Conservation (phyloP, 768 basidiomycete species). For the Wakefieldia striispora region DNA sequence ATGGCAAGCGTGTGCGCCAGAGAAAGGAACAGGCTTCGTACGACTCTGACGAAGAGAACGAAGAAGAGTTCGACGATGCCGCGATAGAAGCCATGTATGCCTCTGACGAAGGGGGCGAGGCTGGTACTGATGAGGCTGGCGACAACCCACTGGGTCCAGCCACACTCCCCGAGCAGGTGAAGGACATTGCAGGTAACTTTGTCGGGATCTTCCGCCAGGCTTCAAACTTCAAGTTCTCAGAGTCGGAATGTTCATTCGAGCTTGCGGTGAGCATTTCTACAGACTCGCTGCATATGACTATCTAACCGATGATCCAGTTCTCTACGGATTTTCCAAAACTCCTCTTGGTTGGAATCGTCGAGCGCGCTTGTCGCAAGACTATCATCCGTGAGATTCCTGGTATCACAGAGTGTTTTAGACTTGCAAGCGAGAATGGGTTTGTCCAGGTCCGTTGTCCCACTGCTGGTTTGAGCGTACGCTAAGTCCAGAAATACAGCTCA, state of each 20-base stretch:
- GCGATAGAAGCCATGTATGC: slow-evolving; percentile 64
- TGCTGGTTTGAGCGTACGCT: not conserved
- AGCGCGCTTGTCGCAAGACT: slow-evolving; percentile 79
- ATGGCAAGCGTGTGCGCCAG: slow-evolving; percentile 70
- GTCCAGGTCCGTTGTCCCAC: slow-evolving; percentile 38
- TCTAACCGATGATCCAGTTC: slow-evolving; percentile 54
- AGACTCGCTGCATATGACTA: not conserved
- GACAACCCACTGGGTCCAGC: slow-evolving; percentile 18
- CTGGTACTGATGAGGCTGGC: slow-evolving; percentile 29
- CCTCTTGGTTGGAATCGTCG: slow-evolving; percentile 89
- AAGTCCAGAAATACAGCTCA: slow-evolving; percentile 46
- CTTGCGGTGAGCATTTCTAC: slow-evolving; percentile 65
- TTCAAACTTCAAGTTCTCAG: slow-evolving; percentile 69
- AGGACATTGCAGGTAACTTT: slow-evolving; percentile 50
- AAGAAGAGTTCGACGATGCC: slow-evolving; percentile 48
- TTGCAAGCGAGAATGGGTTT: slow-evolving; percentile 49
- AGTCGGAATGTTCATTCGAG: slow-evolving; percentile 68
- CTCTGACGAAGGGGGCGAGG: slow-evolving; percentile 42
- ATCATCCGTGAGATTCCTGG: slow-evolving; percentile 88
- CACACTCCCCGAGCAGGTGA: slow-evolving; percentile 42
- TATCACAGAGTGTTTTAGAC: slow-evolving; percentile 83
- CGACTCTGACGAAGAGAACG: slow-evolving; percentile 52
- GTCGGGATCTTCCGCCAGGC: slow-evolving; percentile 59
- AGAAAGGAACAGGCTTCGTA: slow-evolving; percentile 75
- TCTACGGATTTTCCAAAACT: slow-evolving; percentile 86